Evolutionary conservation across 2,329 filamentous ascomycete species (phyloP), one percentile per base, ranked within the genome.

Genomic region (Botryotinia globosa): DNA sequence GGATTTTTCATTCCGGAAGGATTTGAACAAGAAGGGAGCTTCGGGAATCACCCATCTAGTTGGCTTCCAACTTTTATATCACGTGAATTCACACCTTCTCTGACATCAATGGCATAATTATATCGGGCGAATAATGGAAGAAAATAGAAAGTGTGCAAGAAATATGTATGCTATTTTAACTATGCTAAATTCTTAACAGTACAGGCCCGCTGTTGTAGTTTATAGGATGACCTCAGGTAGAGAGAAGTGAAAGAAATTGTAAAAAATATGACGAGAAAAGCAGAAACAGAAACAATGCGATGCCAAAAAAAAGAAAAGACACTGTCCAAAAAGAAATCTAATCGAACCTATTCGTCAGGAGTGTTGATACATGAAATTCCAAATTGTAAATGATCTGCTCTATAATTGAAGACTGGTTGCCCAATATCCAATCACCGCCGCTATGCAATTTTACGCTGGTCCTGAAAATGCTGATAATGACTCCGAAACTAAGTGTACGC

Each of bases 1-100:
- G 65, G 65, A 54, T 67, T 42, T 67, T n/a, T 48, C 29, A 48
- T 34, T 65, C 62, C 64, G 34, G 48, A 67, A 56, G 64, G 48
- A 67, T 67, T 42, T 18, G 18, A 42, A 39, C 64, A 29, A 29
- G 45, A 45, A 34, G 34, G 25, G 8, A 56, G 51, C 29, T 12
- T 44, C 39, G 22, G 25, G 29, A 65, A 18, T 65, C 29, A 34
- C 6, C 12, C 9, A 34, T 34, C 29, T 48, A 48, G 22, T 10
- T 18, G n/a, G 32, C 9, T 25, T n/a, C n/a, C n/a, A n/a, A n/a
- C n/a, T n/a, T 6, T 8, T 8, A 34, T 25, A 39, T 22, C 34
- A 67, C 45, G 63, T 65, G 32, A 65, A 65, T 18, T n/a, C 5
- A 34, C 9, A 14, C 7, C 34, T 42, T 67, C 34, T 56, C 65